phyloP scores from a whole-genome alignment of 2,329 filamentous ascomycete genomes.

The Penicillium fuscoglaucum region DNA sequence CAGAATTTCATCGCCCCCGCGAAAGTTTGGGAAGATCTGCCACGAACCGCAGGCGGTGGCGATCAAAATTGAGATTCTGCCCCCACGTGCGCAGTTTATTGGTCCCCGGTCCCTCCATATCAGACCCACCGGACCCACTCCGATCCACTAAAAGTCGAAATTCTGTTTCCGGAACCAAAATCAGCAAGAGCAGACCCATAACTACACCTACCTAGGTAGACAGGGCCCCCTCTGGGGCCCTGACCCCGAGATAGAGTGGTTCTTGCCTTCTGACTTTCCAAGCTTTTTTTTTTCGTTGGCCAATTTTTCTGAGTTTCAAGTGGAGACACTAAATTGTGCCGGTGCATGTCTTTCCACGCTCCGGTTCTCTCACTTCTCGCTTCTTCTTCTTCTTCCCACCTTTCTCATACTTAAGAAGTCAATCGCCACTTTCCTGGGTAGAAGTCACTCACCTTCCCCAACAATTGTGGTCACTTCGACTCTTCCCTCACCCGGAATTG shows the following conservation, averaged over 20 bases:
- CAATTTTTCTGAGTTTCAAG: background rate
- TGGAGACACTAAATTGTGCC: background rate
- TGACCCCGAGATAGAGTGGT: background rate
- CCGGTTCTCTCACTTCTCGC: background rate
- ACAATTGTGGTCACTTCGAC: constrained; percentile 3
- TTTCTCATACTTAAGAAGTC: background rate
- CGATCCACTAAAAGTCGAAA: background rate
- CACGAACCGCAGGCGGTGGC: constrained; percentile 8
- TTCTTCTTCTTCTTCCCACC: background rate
- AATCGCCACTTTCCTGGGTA: background rate
- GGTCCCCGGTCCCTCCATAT: constrained; percentile 20
- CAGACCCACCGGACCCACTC: constrained; percentile 11
- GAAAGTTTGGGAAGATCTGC: constrained; percentile 4
- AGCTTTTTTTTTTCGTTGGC: constrained; percentile 7
- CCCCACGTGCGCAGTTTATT: constrained; percentile 36
- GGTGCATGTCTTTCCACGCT: background rate
- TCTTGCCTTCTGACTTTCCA: constrained; percentile 1
- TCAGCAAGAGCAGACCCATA: background rate
- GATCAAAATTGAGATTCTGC: constrained; percentile 28
- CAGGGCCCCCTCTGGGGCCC: background rate
- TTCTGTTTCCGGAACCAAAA: constrained; percentile 8
- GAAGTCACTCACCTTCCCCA: background rate
- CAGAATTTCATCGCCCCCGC: constrained; percentile 2
- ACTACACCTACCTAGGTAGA: background rate
- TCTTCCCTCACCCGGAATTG: constrained; percentile 1